Evolutionary conservation across 345 rosid genomes (phyloP).

Genomic region (Ailanthus altissimus): DNA sequence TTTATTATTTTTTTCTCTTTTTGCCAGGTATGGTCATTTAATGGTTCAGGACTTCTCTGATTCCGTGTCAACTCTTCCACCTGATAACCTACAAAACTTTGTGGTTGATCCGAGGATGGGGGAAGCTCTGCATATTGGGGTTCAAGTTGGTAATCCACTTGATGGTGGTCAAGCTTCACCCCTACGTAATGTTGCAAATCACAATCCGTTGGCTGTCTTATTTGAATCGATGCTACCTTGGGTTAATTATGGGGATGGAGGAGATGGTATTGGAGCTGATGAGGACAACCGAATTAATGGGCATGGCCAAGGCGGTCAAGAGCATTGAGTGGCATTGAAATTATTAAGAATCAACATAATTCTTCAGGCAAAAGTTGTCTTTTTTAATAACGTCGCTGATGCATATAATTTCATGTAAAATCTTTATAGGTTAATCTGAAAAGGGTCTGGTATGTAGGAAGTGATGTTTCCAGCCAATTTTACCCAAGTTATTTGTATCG

Average conservation of each 20-base stretch:
- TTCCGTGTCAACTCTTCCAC: conserved; percentile 68
- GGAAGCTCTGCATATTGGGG: conserved; percentile 39
- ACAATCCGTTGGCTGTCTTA: conserved; percentile 59
- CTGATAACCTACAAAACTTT: conserved; percentile 79
- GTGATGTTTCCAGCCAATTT: conserved; percentile 12
- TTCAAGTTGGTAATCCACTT: conserved; percentile 35
- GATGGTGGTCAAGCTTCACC: conserved; percentile 40
- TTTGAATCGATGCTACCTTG: conserved; percentile 81
- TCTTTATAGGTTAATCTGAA: neutral
- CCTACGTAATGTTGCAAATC: conserved; percentile 54
- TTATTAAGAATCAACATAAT: neutral
- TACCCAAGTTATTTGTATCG: neutral
- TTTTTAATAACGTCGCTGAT: neutral
- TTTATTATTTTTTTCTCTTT: neutral
- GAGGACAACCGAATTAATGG: conserved; percentile 44
- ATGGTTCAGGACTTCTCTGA: conserved; percentile 77
- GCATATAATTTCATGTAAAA: conserved; percentile 10
- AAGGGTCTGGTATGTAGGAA: conserved; percentile 17
- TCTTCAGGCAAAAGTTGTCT: neutral
- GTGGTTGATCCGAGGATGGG: conserved; percentile 62
- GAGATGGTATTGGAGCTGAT: conserved; percentile 34
- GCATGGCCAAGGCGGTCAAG: conserved; percentile 36
- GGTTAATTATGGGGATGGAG: conserved; percentile 54
- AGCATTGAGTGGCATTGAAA: conserved; percentile 14
- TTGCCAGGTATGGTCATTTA: conserved; percentile 61